Percentiles rank a stretch among this genome's conserved stretches.
Evolutionary conservation across 139 green algal species (phyloP).

Genomic region (Chlamydomonas sphaeroides): DNA sequence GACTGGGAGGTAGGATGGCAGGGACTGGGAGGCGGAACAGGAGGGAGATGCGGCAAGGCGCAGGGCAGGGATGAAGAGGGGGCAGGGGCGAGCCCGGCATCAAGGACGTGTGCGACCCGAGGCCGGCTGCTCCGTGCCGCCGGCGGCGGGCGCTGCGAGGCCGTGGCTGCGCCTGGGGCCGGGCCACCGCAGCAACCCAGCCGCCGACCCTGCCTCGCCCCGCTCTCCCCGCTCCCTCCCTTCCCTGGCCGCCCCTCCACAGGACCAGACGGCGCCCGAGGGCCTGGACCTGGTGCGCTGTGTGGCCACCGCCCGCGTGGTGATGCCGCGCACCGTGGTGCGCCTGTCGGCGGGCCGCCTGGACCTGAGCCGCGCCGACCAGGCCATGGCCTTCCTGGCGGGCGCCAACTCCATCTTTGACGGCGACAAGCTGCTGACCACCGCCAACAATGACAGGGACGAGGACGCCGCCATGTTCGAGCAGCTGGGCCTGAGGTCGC

Average conservation of each 20-base stretch:
- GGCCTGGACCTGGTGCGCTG: constrained; percentile 91
- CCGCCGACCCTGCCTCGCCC: too few relatives aligned
- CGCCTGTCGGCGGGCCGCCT: constrained; percentile 85
- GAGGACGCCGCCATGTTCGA: constrained; percentile 85
- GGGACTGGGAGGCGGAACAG: not conserved
- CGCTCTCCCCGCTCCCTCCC: too few relatives aligned
- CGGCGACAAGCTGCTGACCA: constrained; percentile 98
- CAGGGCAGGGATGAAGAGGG: too few relatives aligned
- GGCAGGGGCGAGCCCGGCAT: too few relatives aligned
- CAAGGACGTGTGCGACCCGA: too few relatives aligned
- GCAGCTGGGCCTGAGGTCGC: constrained; percentile 77
- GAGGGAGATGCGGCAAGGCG: too few relatives aligned
- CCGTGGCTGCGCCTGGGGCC: too few relatives aligned
- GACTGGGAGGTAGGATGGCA: not conserved
- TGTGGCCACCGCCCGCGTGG: constrained; percentile 93
- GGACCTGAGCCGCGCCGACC: constrained; percentile 46
- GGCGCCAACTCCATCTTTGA: constrained; percentile 99
- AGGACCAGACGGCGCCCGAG: constrained; percentile 59
- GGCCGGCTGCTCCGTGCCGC: too few relatives aligned
- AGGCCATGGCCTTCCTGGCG: constrained; percentile 97
- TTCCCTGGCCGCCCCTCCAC: constrained; percentile 4
- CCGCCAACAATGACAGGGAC: constrained; percentile 92
- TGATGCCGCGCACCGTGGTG: constrained; percentile 95
- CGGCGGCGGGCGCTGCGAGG: too few relatives aligned
- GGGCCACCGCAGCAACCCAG: too few relatives aligned